phyloP scores from a whole-genome alignment of 2,329 filamentous ascomycete species.

The Aspergillus alliaceus region DNA sequence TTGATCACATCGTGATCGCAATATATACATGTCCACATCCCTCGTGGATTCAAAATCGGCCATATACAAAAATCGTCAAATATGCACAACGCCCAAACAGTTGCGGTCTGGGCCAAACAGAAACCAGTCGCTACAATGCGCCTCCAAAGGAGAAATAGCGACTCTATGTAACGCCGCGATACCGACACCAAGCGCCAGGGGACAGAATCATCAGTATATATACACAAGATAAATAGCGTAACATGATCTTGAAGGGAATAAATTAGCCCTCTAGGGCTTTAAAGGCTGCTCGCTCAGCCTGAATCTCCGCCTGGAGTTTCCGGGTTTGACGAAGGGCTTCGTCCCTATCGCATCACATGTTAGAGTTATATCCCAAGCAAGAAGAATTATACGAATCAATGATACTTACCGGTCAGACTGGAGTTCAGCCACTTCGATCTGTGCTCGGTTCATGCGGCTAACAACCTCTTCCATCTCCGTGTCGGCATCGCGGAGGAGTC shows the following conservation, averaged over 20 bases:
- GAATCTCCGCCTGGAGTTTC: conserved; percentile 66
- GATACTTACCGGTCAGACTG: conserved; percentile 54
- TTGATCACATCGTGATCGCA: conserved; percentile 7
- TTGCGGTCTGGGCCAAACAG: not conserved
- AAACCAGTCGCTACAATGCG: not conserved
- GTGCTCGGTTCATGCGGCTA: conserved; percentile 75
- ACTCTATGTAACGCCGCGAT: conserved; percentile 5
- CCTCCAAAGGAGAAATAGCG: not conserved
- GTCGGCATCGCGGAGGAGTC: conserved; percentile 72
- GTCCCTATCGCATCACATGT: conserved; percentile 51
- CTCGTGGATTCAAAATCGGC: not conserved
- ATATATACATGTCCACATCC: conserved; percentile 12
- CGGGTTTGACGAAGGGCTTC: conserved; percentile 71
- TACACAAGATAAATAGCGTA: not conserved
- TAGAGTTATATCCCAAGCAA: conserved; percentile 16
- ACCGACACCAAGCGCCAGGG: conserved; percentile 2
- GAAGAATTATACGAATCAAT: conserved; percentile 1
- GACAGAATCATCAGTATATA: conserved; percentile 1
- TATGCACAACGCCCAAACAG: conserved; percentile 7
- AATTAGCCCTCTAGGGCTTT: conserved; percentile 46
- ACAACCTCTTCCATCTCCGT: conserved; percentile 83
- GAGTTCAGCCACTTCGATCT: conserved; percentile 78
- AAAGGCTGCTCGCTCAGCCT: conserved; percentile 62
- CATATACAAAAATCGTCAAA: conserved; percentile 13
- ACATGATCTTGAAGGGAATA: not conserved